These are phyloP conservation scores for Scutellaria galericulata DNA, from an alignment of 257 asterid species.

Conservation along the genomic window DNA sequence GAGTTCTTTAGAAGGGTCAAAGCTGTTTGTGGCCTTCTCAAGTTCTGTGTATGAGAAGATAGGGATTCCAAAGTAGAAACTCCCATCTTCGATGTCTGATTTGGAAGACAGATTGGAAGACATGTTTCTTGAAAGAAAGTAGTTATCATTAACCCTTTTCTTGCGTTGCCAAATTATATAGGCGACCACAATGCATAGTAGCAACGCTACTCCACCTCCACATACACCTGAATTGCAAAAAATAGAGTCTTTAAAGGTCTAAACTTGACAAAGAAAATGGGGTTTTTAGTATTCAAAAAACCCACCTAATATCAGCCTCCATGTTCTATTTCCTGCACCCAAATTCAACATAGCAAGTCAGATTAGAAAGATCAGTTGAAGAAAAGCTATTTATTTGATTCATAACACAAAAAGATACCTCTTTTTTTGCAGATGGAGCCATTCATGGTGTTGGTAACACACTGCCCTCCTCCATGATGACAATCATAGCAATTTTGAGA, in stretches of 20 bases:
- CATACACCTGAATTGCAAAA: conserved; percentile 40
- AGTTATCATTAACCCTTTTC: conserved; percentile 37
- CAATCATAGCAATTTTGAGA: conserved; percentile 41
- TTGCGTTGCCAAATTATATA: conserved; percentile 37
- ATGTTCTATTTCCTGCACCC: conserved; percentile 20
- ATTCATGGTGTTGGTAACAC: conserved; percentile 28
- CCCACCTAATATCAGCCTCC: conserved; percentile 35
- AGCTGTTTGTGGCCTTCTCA: conserved; percentile 59
- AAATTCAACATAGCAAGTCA: neutral
- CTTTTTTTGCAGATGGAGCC: conserved; percentile 32
- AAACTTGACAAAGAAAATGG: neutral
- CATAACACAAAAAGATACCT: conserved; percentile 33
- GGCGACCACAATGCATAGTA: conserved; percentile 23
- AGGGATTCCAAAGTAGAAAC: conserved; percentile 54
- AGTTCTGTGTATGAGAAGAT: conserved; percentile 70
- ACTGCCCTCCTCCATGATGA: conserved; percentile 44
- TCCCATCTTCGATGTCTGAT: conserved; percentile 48
- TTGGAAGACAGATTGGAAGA: conserved; percentile 51
- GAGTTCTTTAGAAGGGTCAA: conserved; percentile 63
- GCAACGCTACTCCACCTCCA: conserved; percentile 34
- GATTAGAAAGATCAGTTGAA: conserved; percentile 2
- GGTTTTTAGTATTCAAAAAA: neutral
- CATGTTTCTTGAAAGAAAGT: conserved; percentile 45
- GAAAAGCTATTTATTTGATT: neutral
- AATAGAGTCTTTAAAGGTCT: conserved; percentile 22